Evolutionary conservation across 805 yeast species (phyloP).

Genomic region (Candida dendrica): DNA sequence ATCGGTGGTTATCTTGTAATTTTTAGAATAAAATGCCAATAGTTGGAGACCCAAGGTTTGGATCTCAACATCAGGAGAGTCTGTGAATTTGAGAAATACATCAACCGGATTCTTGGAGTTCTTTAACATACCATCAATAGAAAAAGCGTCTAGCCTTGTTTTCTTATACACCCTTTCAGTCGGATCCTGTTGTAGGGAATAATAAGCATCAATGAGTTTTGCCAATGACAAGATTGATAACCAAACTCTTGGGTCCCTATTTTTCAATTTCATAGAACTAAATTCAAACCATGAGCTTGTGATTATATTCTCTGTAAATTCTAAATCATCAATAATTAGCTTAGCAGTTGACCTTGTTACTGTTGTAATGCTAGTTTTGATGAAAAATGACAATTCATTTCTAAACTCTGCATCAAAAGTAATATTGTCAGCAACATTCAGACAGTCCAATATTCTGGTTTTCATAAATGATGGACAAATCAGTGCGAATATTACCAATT

Average conservation of each 20-base stretch:
- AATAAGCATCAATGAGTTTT: slow-evolving; percentile 26
- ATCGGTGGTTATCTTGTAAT: background rate
- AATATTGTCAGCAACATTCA: background rate
- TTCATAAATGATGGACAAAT: slow-evolving; percentile 33
- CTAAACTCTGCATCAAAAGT: background rate
- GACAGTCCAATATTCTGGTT: background rate
- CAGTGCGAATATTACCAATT: slow-evolving; percentile 38
- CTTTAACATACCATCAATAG: background rate
- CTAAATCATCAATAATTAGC: background rate
- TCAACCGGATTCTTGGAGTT: slow-evolving; percentile 6
- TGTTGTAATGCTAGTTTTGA: background rate
- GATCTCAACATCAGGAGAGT: background rate
- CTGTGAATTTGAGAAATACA: slow-evolving; percentile 11
- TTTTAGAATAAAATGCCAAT: slow-evolving; percentile 18
- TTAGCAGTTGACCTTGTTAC: background rate
- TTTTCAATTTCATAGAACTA: slow-evolving; percentile 1
- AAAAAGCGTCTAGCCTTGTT: slow-evolving; percentile 20
- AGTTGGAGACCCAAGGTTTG: slow-evolving; percentile 22
- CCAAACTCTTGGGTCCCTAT: slow-evolving; percentile 29
- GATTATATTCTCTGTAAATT: slow-evolving; percentile 3
- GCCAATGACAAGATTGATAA: slow-evolving; percentile 29
- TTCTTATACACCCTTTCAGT: slow-evolving; percentile 10
- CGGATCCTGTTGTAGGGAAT: slow-evolving; percentile 1
- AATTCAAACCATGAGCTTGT: slow-evolving; percentile 18
- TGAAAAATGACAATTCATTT: background rate